phyloP scores from a whole-genome alignment of 1,284 basidiomycete genomes.

The Malassezia equina region DNA sequence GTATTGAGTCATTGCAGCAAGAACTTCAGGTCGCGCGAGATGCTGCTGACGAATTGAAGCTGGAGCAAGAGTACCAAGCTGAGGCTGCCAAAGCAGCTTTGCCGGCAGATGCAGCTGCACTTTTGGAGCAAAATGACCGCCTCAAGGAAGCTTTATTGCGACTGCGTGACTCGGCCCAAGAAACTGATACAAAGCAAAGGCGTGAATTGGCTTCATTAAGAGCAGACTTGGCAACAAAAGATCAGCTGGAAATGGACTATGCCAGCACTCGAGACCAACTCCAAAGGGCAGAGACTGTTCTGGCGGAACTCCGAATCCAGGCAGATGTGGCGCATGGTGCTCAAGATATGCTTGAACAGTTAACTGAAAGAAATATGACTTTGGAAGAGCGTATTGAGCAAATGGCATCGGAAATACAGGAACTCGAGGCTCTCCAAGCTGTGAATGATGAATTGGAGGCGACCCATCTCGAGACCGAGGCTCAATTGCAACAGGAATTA shows the following conservation, averaged over 20 bases:
- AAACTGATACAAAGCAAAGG: conserved; percentile 75
- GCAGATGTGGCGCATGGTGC: conserved; percentile 89
- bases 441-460: conserved; percentile 95
- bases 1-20: conserved; percentile 66
- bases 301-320: conserved; percentile 86
- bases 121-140: conserved; percentile 15
- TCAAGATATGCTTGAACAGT: conserved; percentile 87
- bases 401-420: conserved; percentile 87
- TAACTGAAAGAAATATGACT: conserved; percentile 82
- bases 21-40: conserved; percentile 71
- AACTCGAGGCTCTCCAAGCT: conserved; percentile 87
- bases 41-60: conserved; percentile 59
- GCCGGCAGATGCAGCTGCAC: conserved; percentile 55
- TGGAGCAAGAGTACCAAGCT: conserved; percentile 19
- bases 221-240: conserved; percentile 57
- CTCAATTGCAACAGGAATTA: conserved; percentile 77
- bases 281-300: conserved; percentile 58
- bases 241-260: conserved; percentile 26
- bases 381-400: conserved; percentile 76
- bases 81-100: conserved; percentile 63
- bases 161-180: conserved; percentile 68
- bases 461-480: conserved; percentile 87
- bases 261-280: conserved; percentile 23
- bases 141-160: conserved; percentile 11
- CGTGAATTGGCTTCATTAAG: conserved; percentile 75